Conservation (phyloP, 2,329 filamentous ascomycete genomes). For the Cladophialophora yegresii region DNA sequence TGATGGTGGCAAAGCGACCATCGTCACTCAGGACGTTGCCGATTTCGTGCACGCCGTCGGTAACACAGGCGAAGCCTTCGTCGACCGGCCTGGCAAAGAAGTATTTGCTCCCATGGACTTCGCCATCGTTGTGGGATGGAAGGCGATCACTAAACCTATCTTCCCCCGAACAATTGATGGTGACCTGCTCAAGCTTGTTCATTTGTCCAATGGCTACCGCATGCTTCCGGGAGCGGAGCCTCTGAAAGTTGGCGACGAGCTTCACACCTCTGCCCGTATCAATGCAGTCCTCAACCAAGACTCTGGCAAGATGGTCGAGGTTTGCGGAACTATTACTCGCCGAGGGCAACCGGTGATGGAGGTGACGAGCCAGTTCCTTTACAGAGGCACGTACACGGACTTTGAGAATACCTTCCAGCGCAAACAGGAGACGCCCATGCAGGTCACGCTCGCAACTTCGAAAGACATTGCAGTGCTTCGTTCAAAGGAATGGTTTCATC, state of each 20-base stretch:
- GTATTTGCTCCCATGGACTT: conserved; percentile 98
- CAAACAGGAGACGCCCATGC: conserved; percentile 92
- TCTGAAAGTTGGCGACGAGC: conserved; percentile 89
- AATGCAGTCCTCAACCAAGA: conserved; percentile 98
- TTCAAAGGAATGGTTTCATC: conserved; percentile 96
- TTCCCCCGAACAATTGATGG: conserved; percentile 96
- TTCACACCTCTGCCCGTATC: conserved; percentile 91
- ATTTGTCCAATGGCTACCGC: conserved; percentile 95
- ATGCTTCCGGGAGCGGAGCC: conserved; percentile 96
- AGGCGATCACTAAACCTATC: conserved; percentile 98
- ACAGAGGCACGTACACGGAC: conserved; percentile 88
- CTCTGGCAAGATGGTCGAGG: conserved; percentile 98
- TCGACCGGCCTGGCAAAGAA: conserved; percentile 90
- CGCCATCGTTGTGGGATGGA: conserved; percentile 96
- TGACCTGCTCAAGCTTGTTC: conserved; percentile 91
- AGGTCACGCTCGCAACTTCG: conserved; percentile 80
- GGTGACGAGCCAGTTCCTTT: conserved; percentile 96
- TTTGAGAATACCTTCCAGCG: conserved; percentile 99
- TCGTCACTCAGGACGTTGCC: conserved; percentile 90
- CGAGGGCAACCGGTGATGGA: conserved; percentile 90
- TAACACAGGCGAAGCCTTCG: conserved; percentile 95
- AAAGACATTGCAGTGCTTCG: conserved; percentile 92
- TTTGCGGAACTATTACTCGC: conserved; percentile 93
- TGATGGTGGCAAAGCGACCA: conserved; percentile 81
- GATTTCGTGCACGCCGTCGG: conserved; percentile 99